Percentiles rank a stretch among this genome's conserved stretches.
Conservation (phyloP, 2,329 filamentous ascomycete genomes). For the Elsinoe ampelina region DNA sequence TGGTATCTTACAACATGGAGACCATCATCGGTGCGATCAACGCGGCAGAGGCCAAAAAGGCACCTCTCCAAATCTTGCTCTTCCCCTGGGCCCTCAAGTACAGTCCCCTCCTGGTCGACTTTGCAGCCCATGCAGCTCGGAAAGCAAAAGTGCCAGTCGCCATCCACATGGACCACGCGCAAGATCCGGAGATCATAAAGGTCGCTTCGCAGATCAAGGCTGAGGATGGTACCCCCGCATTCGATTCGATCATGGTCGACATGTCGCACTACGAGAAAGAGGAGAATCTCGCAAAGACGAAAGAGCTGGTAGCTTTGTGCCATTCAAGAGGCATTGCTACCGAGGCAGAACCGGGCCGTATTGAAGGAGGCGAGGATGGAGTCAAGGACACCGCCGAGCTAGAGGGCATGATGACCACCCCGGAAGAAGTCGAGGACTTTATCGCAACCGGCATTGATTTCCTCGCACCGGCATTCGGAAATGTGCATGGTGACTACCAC, state of each 20-base stretch:
- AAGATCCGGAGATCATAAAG: conserved; percentile 35
- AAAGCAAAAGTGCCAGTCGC: conserved; percentile 35
- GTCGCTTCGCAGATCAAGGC: conserved; percentile 26
- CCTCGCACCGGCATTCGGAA: conserved; percentile 66
- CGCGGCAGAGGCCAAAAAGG: conserved; percentile 57
- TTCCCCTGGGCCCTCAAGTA: conserved; percentile 67
- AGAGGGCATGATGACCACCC: conserved; percentile 56
- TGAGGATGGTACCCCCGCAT: conserved; percentile 34
- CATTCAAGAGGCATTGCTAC: conserved; percentile 57
- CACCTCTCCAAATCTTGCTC: conserved; percentile 61
- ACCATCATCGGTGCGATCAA: conserved; percentile 59
- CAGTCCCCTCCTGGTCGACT: conserved; percentile 43
- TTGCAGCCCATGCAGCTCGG: conserved; percentile 36
- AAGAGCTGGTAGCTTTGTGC: conserved; percentile 54
- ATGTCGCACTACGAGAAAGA: conserved; percentile 65
- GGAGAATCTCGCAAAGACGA: conserved; percentile 58
- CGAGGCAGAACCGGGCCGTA: conserved; percentile 62
- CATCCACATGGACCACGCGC: conserved; percentile 41
- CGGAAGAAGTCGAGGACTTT: conserved; percentile 61
- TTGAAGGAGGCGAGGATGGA: conserved; percentile 66
- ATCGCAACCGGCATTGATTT: conserved; percentile 63
- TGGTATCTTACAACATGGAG: conserved; percentile 47
- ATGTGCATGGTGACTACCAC: conserved; percentile 69
- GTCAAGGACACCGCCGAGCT: conserved; percentile 58
- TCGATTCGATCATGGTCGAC: conserved; percentile 69